phyloP scores from a whole-genome alignment of 2,329 filamentous ascomycete species.

The Coleophoma cylindrospora region DNA sequence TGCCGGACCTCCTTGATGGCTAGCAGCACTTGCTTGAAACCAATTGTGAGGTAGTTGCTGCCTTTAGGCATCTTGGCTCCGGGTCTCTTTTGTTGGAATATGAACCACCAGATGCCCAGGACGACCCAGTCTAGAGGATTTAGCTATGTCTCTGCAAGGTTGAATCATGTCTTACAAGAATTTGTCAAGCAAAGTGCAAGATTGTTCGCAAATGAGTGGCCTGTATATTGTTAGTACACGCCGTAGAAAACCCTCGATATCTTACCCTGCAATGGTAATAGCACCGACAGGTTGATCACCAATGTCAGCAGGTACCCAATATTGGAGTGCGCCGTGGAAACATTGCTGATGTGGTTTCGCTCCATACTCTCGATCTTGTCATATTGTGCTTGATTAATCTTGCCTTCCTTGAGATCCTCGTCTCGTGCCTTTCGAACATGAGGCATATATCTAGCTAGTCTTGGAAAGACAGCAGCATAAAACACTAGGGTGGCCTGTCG shows the following conservation, averaged over 20 bases:
- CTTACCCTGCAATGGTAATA: slow-evolving; percentile 31
- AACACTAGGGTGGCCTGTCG: slow-evolving; percentile 32
- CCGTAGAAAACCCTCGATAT: background rate
- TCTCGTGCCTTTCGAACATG: slow-evolving; percentile 35
- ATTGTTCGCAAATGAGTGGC: slow-evolving; percentile 29
- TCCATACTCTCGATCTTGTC: slow-evolving; percentile 35
- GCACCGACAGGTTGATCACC: slow-evolving; percentile 32
- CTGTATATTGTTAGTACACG: background rate
- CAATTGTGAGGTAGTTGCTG: slow-evolving; percentile 33
- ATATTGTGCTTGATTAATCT: slow-evolving; percentile 31
- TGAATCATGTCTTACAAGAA: slow-evolving; percentile 27
- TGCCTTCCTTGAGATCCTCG: slow-evolving; percentile 32
- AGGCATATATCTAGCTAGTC: slow-evolving; percentile 33
- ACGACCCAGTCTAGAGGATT: slow-evolving; percentile 32
- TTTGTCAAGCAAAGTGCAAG: slow-evolving; percentile 34
- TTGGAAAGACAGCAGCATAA: slow-evolving; percentile 34
- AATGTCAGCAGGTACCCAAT: slow-evolving; percentile 35
- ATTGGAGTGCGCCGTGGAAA: slow-evolving; percentile 37
- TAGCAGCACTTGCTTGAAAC: slow-evolving; percentile 35
- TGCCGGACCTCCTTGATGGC: slow-evolving; percentile 30
- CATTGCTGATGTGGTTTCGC: slow-evolving; percentile 34
- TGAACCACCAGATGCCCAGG: slow-evolving; percentile 36
- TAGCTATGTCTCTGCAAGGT: background rate
- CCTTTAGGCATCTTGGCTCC: slow-evolving; percentile 33
- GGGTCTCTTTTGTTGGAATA: slow-evolving; percentile 34